A percentile compares a stretch with the other conserved stretches of the same genome.
phyloP scores from a whole-genome alignment of 139 green algal species.

The Pleodorina starrii region DNA sequence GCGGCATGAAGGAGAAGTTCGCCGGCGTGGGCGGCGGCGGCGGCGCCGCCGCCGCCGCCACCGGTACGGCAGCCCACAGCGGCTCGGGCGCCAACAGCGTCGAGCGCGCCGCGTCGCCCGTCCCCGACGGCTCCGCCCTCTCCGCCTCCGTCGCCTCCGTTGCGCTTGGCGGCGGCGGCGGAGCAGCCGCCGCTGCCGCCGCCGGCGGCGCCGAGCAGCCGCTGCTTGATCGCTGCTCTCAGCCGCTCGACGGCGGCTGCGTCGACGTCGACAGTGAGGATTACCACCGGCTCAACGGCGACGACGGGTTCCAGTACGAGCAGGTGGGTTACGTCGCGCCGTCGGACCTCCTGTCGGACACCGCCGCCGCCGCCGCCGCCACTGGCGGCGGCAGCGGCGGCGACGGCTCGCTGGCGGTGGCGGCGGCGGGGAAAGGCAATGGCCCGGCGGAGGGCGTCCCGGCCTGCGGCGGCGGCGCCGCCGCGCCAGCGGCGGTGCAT shows the following conservation, averaged over 20 bases:
- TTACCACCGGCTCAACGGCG: not conserved
- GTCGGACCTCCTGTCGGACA: not conserved
- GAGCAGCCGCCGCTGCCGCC: not conserved
- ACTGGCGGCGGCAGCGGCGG: not conserved
- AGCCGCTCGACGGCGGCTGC: not conserved
- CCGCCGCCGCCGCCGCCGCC: not conserved
- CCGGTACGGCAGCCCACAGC: not conserved
- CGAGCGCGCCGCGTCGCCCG: constrained; percentile 28
- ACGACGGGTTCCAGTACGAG: constrained; percentile 3
- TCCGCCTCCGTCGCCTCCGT: not conserved
- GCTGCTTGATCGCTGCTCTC: not conserved
- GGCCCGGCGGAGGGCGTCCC: not conserved
- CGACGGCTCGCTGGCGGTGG: not conserved
- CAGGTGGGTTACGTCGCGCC: constrained; percentile 43
- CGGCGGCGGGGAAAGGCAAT: not conserved
- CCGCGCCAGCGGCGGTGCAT: not conserved
- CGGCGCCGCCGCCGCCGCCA: not conserved
- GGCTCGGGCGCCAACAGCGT: constrained; percentile 25
- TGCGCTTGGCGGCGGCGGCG: not conserved
- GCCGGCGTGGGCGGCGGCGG: constrained; percentile 9
- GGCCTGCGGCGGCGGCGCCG: not conserved
- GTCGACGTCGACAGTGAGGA: constrained; percentile 18
- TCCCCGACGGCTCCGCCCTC: not conserved
- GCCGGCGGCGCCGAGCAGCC: constrained; percentile 27
- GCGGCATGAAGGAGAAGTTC: constrained; percentile 45